Evolutionary conservation across 257 asterid species (phyloP).

Genomic region (Paulownia fortunei): DNA sequence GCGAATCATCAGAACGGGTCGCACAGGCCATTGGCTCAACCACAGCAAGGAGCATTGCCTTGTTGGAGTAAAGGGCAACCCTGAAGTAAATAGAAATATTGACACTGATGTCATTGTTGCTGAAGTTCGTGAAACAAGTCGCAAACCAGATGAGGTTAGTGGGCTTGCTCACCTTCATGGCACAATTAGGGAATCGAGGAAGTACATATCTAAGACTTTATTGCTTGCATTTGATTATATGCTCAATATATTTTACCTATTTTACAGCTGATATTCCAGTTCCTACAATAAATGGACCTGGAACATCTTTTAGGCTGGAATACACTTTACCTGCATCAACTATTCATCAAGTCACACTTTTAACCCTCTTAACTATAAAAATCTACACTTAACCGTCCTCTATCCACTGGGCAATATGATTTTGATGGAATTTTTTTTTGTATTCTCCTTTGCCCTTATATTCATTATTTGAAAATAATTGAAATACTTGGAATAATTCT

Average conservation of each 20-base stretch:
- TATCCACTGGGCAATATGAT: not conserved
- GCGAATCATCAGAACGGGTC: conserved; percentile 95
- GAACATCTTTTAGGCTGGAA: not conserved
- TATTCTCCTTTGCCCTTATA: not conserved
- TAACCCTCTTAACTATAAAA: not conserved
- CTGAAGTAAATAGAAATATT: conserved; percentile 95
- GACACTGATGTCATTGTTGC: conserved; percentile 99
- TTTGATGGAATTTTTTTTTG: not conserved
- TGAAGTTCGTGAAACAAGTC: conserved; percentile 99
- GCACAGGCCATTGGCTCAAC: conserved; percentile 99
- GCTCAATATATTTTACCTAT: not conserved
- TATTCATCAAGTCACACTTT: not conserved
- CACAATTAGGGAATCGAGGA: not conserved
- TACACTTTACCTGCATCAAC: not conserved
- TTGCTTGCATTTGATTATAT: conserved; percentile 17
- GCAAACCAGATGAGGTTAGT: conserved; percentile 98
- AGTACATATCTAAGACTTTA: not conserved
- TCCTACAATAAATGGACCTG: not conserved
- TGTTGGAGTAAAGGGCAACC: conserved; percentile 99
- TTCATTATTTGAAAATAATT: not conserved
- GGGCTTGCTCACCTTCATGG: not conserved
- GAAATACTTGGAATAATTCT: not conserved
- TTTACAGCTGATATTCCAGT: not conserved
- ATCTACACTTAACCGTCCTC: not conserved
- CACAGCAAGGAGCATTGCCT: conserved; percentile 99